Evolutionary conservation across 257 asterid genomes (phyloP).

Genomic region (Plectranthus barbatus): DNA sequence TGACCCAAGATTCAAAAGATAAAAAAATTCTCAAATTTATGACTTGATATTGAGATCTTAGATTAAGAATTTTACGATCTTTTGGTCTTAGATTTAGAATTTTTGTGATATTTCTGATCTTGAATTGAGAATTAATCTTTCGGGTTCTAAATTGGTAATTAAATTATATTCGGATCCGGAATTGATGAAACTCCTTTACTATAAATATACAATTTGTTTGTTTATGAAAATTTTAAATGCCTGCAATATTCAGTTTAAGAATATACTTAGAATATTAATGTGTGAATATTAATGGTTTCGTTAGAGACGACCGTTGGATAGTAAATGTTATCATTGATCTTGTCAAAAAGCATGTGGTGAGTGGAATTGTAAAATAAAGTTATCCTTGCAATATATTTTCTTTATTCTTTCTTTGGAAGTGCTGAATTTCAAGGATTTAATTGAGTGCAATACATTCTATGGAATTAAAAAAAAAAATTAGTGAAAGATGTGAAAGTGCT

Average conservation of each 20-base stretch:
- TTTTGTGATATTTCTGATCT: too few relatives aligned
- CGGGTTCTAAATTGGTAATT: too few relatives aligned
- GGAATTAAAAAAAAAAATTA: neutral
- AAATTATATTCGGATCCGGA: too few relatives aligned
- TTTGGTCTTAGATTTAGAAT: too few relatives aligned
- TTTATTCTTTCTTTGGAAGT: neutral
- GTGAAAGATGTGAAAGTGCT: slow-evolving; percentile 9
- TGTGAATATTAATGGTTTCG: neutral
- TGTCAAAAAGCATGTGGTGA: slow-evolving; percentile 20
- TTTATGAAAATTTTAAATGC: neutral
- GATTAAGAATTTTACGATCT: too few relatives aligned
- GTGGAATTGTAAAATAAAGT: neutral
- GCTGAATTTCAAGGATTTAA: slow-evolving; percentile 15
- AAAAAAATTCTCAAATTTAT: too few relatives aligned
- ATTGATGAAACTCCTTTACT: neutral
- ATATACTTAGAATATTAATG: neutral
- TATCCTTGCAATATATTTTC: neutral
- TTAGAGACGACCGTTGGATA: neutral
- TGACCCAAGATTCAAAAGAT: too few relatives aligned
- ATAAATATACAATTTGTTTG: neutral
- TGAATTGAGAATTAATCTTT: too few relatives aligned
- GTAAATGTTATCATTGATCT: neutral
- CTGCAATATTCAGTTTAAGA: neutral
- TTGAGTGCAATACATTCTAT: slow-evolving; percentile 14
- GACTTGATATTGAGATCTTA: too few relatives aligned